phyloP scores from a whole-genome alignment of 106 monocot species.

The Dendrobium chrysotoxum region DNA sequence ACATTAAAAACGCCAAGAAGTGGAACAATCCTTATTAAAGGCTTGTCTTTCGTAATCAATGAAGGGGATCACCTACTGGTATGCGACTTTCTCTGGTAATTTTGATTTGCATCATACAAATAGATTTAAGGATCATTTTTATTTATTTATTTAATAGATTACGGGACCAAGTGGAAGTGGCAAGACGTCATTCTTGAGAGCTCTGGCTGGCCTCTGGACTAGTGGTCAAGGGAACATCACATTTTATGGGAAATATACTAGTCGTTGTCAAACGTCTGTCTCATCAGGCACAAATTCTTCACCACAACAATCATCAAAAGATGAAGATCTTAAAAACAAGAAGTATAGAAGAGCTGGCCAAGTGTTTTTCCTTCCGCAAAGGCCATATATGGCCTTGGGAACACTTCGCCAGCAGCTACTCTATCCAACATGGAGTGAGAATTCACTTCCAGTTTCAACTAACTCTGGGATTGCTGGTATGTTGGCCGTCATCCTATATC shows the following conservation, averaged over 20 bases:
- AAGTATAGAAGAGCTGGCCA: slow-evolving; percentile 31
- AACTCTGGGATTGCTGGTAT: slow-evolving; percentile 24
- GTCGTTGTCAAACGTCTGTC: slow-evolving; percentile 3
- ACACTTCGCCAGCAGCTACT: slow-evolving; percentile 85
- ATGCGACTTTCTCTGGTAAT: slow-evolving; percentile 9
- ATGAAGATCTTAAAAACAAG: slow-evolving; percentile 15
- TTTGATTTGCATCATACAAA: neutral
- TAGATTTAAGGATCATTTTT: neutral
- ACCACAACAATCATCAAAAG: slow-evolving; percentile 10
- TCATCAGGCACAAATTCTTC: slow-evolving; percentile 17
- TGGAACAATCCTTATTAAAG: slow-evolving; percentile 52
- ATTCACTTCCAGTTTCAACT: slow-evolving; percentile 16
- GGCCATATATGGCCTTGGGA: slow-evolving; percentile 92
- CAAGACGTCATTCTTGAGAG: slow-evolving; percentile 90
- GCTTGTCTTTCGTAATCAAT: slow-evolving; percentile 58
- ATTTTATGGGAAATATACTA: slow-evolving; percentile 38
- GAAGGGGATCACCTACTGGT: slow-evolving; percentile 84
- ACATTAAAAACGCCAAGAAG: slow-evolving; percentile 78
- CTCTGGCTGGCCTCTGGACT: slow-evolving; percentile 89
- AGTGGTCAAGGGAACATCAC: slow-evolving; percentile 62
- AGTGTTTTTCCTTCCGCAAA: slow-evolving; percentile 90
- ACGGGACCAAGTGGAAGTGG: slow-evolving; percentile 97
- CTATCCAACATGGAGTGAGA: slow-evolving; percentile 89
- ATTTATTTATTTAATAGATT: slow-evolving; percentile 47
- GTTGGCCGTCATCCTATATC: neutral